A percentile compares a stretch with the other conserved stretches of the same genome.
Conservation (phyloP, 441 rosid genomes). For the Sinapis alba region DNA sequence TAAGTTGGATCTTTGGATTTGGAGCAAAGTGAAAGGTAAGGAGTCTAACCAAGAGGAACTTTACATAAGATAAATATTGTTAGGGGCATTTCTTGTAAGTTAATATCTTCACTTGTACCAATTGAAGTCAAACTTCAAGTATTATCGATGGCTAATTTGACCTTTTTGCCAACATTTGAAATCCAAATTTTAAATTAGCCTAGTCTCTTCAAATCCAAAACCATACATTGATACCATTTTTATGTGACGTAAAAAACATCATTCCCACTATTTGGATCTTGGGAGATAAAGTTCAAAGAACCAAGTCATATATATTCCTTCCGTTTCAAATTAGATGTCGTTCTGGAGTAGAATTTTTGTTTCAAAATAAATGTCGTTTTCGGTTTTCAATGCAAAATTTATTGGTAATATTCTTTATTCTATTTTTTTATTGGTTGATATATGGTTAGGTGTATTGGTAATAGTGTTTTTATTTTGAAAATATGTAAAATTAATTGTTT, state of each 20-base stretch:
- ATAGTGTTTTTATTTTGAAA: too few species aligned
- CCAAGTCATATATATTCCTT: too few species aligned
- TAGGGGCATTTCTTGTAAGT: background rate
- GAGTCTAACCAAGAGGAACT: background rate
- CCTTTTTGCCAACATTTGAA: background rate
- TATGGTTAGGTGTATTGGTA: too few species aligned
- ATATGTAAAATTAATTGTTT: too few species aligned
- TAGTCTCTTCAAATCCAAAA: background rate
- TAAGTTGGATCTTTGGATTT: background rate
- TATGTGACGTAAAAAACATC: background rate
- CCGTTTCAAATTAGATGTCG: too few species aligned
- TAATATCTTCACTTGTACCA: background rate
- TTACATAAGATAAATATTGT: background rate
- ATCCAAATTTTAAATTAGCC: background rate
- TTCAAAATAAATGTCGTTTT: too few species aligned
- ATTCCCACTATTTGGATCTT: too few species aligned
- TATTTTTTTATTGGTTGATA: too few species aligned
- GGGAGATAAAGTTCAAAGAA: too few species aligned
- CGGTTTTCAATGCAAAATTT: too few species aligned
- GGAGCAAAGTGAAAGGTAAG: background rate
- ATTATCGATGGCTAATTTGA: background rate
- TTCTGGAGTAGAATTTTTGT: too few species aligned
- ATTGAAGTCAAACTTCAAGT: background rate
- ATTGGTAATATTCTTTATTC: too few species aligned
- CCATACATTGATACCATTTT: background rate